Evolutionary conservation across 2,329 filamentous ascomycete genomes (phyloP), one percentile per base, ranked within the genome.

Genomic region (Cryphonectria radicalis): DNA sequence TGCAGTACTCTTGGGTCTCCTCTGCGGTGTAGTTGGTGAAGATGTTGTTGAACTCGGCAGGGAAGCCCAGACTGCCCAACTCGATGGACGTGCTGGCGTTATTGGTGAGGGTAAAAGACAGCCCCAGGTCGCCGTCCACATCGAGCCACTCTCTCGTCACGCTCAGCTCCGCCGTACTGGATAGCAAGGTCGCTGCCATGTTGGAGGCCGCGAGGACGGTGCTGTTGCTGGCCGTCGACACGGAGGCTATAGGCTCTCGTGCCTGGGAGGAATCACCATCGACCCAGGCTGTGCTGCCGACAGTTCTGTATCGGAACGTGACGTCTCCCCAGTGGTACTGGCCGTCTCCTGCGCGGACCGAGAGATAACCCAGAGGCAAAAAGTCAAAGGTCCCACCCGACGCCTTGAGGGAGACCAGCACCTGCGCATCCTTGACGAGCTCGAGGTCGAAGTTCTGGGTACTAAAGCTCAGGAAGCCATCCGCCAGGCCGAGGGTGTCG

Each of bases 21-120:
- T 79, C 78, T 0, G 87, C 82, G 1, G 79, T 77, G 11, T 87
- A 83, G 62, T 81, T 81, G 17, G 84, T 88, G 75, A 90, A 90
- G 74, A 90, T 89, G 77, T 86, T 90, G 79, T 90, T 90, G 80
- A 90, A 88, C 76, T 89, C 87, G 28, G 87, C 83, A 0, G 88
- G 88, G 66, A 90, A 85, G 0, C 88, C 88, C 1, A 90, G 80
- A 64, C 85, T 85, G 1, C 88, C 88, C 6, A 90, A 77, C 71
- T 90, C 88, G 3, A 90, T 70, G 0, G 79, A 71, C 0, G 76
- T 73, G 0, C 75, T 74, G 0, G 77, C 84, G 0, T 77, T 77
- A 72, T 89, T 90, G 13, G 79, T 80, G 28, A 89, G 74, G 2
- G 83, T 87, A 76, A 89, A 86, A 22, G 81, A 81, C 4, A 90